Conservation (phyloP, 805 yeast species). For the Kodamaea hsintzibuensis region DNA sequence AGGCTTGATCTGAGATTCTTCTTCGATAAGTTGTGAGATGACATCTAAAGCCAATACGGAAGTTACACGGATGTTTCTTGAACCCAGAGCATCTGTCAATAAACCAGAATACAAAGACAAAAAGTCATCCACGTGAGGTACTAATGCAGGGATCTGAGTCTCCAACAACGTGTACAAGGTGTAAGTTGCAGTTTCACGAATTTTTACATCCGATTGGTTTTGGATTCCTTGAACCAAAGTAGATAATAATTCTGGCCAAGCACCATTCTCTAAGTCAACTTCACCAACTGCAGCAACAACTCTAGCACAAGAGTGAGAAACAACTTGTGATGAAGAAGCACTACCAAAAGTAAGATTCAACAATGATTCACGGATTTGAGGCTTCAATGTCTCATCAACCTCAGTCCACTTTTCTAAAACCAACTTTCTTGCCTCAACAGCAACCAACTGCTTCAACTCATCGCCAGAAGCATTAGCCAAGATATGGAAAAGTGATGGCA, state of each 20-base stretch:
- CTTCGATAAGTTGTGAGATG: constrained; percentile 68
- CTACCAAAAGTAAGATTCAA: constrained; percentile 71
- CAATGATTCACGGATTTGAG: constrained; percentile 65
- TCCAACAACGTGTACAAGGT: constrained; percentile 78
- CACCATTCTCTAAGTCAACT: constrained; percentile 58
- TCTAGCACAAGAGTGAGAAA: constrained; percentile 88
- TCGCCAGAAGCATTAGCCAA: constrained; percentile 68
- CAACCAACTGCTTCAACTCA: constrained; percentile 86
- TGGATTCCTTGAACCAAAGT: constrained; percentile 63
- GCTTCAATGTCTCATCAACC: constrained; percentile 50
- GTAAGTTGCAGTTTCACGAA: constrained; percentile 82
- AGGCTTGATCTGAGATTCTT: constrained; percentile 47
- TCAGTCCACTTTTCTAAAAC: constrained; percentile 69
- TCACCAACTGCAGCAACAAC: constrained; percentile 85
- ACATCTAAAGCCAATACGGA: constrained; percentile 79
- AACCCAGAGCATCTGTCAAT: constrained; percentile 53
- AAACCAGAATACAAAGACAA: constrained; percentile 70
- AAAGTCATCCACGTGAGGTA: constrained; percentile 62
- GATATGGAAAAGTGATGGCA: constrained; percentile 82
- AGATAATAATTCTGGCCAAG: constrained; percentile 80
- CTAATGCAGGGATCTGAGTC: constrained; percentile 58
- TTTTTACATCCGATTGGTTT: constrained; percentile 42
- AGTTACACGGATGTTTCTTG: constrained; percentile 76
- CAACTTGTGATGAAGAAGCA: constrained; percentile 47
- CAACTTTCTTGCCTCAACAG: constrained; percentile 92